Base-by-base conservation (phyloP, 148 eudicot species). In the Silene uniflora region DNA sequence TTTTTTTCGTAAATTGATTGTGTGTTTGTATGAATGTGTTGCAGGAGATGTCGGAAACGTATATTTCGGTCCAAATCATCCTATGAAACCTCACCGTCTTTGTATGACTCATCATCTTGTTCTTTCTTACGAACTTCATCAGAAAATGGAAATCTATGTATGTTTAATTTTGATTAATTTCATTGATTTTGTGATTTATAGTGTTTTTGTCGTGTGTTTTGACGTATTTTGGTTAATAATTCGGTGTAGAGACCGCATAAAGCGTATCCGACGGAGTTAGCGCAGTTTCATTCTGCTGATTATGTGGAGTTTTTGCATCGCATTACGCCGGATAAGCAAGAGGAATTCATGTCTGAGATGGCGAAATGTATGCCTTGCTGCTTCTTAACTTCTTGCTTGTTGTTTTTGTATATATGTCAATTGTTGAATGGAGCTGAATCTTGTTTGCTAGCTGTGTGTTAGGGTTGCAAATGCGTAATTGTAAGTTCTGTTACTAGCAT, bases 81-180 rank as follows among this genome's bases (percentile, higher is more conserved):
- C 98, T 27, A 95, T 95, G 98, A 95, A 95, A 78, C 98, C 98
- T 59, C 98, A 95, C 67, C 78, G 98, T 63, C 86, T 95, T 56
- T 90, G 96, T 83, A 95, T 95, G 98, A 95, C 98, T 74, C 97
- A 92, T 78, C 97, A 92, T 81, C 89, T 95, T 63, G 98, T 92
- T 7, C 92, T 92, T 54, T 87, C 97, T 3, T 92, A 92, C 62
- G 91, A 87, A 6, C 97, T 92, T 62, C 98, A 95, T 79, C 84
- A 87, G 23, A 92, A 88, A 89, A 95, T 92, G 98, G 98, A 95
- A 91, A 81, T 95, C 68, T 95, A 95, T 89, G 98, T 95, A 64
- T 52, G 97, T 85, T 22, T 62, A 75, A 25, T 3, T 44, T 73
- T 62, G 27, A 12, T 27, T 72, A 56, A 18, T 71, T 54, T 18